These are phyloP conservation scores for Curvularia sp. DNA, from an alignment of 2,329 filamentous ascomycete species.

Conservation along the genomic window DNA sequence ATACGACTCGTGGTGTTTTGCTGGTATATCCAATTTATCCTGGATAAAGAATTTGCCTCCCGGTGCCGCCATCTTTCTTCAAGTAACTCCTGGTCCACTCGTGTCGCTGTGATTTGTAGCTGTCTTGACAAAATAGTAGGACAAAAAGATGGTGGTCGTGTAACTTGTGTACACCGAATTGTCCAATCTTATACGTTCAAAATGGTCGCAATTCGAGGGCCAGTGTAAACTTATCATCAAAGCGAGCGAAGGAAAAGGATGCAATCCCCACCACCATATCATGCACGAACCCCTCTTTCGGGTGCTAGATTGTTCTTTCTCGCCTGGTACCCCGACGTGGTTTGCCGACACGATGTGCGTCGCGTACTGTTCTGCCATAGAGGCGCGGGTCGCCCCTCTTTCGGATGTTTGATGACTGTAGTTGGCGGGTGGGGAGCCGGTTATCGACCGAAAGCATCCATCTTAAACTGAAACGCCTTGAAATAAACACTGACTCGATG, in stretches of 20 bases:
- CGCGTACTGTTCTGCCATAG: background rate
- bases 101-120: background rate
- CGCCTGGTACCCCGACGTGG: background rate
- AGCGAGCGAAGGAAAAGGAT: background rate
- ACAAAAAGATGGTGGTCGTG: background rate
- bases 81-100: background rate
- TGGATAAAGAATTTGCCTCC: slow-evolving; percentile 57
- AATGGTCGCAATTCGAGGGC: background rate
- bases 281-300: background rate
- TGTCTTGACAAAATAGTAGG: background rate
- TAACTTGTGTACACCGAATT: background rate
- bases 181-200: background rate
- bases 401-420: background rate
- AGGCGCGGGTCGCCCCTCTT: background rate
- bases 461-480: background rate
- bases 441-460: background rate
- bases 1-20: slow-evolving; percentile 57
- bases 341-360: background rate
- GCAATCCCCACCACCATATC: background rate
- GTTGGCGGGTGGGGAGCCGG: background rate
- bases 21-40: slow-evolving; percentile 52
- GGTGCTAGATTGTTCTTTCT: background rate
- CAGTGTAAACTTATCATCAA: background rate
- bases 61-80: slow-evolving; percentile 51
- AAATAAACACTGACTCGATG: background rate